Conservation (phyloP, 768 basidiomycete genomes). For the Trametes cubensis region DNA sequence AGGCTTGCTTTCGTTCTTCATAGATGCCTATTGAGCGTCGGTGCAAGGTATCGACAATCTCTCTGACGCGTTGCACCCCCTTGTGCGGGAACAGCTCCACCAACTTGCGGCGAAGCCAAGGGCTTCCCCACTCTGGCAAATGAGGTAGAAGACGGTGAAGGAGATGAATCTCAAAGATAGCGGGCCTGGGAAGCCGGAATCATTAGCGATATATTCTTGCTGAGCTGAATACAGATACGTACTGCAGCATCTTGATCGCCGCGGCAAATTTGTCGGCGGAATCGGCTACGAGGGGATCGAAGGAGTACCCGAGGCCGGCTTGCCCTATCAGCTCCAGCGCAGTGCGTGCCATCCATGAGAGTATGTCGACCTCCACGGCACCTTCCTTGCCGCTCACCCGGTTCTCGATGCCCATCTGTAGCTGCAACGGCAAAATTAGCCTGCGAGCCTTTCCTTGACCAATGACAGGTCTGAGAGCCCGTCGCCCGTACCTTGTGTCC, state of each 20-base stretch:
- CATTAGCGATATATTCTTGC: too few species aligned
- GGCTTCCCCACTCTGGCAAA: background rate
- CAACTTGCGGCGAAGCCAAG: constrained; percentile 1
- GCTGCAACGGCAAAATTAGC: constrained; percentile 9
- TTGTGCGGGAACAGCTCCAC: constrained; percentile 10
- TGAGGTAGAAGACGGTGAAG: constrained; percentile 9
- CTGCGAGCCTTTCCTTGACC: background rate
- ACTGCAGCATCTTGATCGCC: constrained; percentile 28
- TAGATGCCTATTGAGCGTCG: constrained; percentile 38
- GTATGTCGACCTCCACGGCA: constrained; percentile 23
- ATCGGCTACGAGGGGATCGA: constrained; percentile 27
- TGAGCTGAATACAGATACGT: background rate
- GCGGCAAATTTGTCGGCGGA: constrained; percentile 24
- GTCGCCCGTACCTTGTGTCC: constrained; percentile 2
- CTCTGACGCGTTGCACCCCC: background rate
- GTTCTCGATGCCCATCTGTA: constrained; percentile 18
- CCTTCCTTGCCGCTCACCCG: background rate
- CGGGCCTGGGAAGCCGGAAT: background rate
- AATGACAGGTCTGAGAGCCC: background rate
- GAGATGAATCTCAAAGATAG: background rate
- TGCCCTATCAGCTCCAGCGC: constrained; percentile 31
- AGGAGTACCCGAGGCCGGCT: constrained; percentile 29
- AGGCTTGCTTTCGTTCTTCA: constrained; percentile 39
- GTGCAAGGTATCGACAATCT: background rate
- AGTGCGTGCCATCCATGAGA: constrained; percentile 28